Percentiles rank a stretch among this genome's conserved stretches.
phyloP scores from a whole-genome alignment of 352 stramenopile species.

The Peronosclerospora sorghi region DNA sequence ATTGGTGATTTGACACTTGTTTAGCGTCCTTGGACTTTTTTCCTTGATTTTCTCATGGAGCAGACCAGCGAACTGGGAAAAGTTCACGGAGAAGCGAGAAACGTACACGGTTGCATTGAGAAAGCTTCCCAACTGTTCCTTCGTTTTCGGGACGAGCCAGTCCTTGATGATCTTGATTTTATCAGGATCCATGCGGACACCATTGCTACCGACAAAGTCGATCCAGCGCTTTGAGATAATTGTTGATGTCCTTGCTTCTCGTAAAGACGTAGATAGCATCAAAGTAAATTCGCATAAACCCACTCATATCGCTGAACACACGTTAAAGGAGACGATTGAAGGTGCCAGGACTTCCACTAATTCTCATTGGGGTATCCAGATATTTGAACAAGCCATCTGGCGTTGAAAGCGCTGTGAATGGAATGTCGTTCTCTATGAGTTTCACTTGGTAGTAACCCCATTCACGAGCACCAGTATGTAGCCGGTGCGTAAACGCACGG shows the following conservation, averaged over 20 bases:
- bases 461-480: slow-evolving; percentile 1
- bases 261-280: neutral
- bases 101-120: neutral
- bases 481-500: no score
- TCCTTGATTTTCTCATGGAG: neutral
- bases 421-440: slow-evolving; percentile 1
- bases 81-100: neutral
- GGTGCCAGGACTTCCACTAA: neutral
- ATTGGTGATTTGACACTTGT: neutral
- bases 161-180: slow-evolving; percentile 2
- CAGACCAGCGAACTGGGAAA: neutral
- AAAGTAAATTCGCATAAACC: neutral
- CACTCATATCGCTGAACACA: neutral
- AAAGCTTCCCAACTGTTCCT: neutral
- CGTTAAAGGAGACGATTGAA: neutral
- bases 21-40: neutral
- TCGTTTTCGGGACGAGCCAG: neutral
- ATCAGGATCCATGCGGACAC: slow-evolving; percentile 2
- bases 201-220: slow-evolving; percentile 1
- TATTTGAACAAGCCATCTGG: slow-evolving; percentile 2
- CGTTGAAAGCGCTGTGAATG: slow-evolving; percentile 3
- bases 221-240: neutral
- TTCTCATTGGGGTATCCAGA: neutral
- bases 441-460: slow-evolving; percentile 5
- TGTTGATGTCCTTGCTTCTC: neutral